Conservation (phyloP, 768 basidiomycete species). For the Russula sp. region DNA sequence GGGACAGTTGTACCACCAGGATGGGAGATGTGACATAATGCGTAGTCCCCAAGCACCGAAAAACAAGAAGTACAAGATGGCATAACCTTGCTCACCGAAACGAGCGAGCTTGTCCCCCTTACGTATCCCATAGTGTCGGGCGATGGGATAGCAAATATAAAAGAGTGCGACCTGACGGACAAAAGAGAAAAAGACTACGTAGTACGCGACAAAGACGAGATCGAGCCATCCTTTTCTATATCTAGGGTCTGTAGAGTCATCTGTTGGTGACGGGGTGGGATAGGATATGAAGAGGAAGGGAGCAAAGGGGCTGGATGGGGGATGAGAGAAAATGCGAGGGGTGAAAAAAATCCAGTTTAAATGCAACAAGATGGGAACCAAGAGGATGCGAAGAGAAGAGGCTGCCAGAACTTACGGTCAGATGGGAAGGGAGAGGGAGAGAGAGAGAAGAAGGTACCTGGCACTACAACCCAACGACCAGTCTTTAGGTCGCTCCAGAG, state of each 20-base stretch:
- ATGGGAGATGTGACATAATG: constrained; percentile 79
- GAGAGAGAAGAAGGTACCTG: constrained; percentile 48
- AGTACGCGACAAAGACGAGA: constrained; percentile 72
- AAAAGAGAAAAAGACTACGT: constrained; percentile 88
- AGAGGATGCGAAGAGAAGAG: constrained; percentile 64
- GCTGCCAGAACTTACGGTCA: constrained; percentile 38
- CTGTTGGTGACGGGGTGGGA: constrained; percentile 49
- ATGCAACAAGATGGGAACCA: constrained; percentile 58
- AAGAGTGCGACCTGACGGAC: constrained; percentile 72
- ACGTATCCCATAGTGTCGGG: constrained; percentile 65
- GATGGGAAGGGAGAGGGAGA: background rate
- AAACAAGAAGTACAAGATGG: constrained; percentile 70
- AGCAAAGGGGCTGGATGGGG: constrained; percentile 68
- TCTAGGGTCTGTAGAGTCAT: constrained; percentile 47
- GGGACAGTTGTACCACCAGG: constrained; percentile 81
- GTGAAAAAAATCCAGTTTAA: constrained; percentile 59
- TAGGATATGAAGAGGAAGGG: constrained; percentile 71
- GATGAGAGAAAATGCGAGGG: constrained; percentile 45
- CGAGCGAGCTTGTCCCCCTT: constrained; percentile 66
- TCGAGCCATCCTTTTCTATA: constrained; percentile 77
- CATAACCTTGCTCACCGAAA: constrained; percentile 92
- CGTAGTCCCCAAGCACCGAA: constrained; percentile 72
- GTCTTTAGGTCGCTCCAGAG: constrained; percentile 53
- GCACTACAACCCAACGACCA: constrained; percentile 70
- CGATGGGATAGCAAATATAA: constrained; percentile 64